Percentiles rank a stretch among this genome's conserved stretches.
phyloP scores from a whole-genome alignment of 2,329 filamentous ascomycete genomes.

The Ophiostoma novo-ulmi region DNA sequence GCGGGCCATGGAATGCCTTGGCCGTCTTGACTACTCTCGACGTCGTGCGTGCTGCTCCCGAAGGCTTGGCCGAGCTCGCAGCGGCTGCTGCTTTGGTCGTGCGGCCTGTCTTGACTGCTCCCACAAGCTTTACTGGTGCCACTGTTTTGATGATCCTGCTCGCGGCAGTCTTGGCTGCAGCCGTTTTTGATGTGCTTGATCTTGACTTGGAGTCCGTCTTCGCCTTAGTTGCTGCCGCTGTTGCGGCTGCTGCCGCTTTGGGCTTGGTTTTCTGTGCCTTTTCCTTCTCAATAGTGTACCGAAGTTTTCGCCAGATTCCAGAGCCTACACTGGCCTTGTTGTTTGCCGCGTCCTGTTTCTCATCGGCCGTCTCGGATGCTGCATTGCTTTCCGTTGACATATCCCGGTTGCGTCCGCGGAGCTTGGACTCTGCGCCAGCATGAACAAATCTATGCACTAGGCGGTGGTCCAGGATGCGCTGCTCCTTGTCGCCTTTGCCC shows the following conservation, averaged over 20 bases:
- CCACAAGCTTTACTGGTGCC: neutral
- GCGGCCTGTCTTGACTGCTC: neutral
- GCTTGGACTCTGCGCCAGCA: conserved; percentile 59
- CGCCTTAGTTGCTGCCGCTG: conserved; percentile 11
- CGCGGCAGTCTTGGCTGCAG: neutral
- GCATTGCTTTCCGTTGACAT: neutral
- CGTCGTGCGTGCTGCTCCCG: neutral
- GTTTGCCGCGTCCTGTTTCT: neutral
- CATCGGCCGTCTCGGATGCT: conserved; percentile 8
- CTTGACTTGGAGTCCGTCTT: neutral
- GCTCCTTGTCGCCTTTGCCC: conserved; percentile 66
- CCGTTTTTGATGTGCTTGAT: neutral
- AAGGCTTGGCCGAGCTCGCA: neutral
- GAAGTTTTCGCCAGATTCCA: conserved; percentile 28
- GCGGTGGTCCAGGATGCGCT: conserved; percentile 76
- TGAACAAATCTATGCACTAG: conserved; percentile 78
- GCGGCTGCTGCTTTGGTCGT: conserved; percentile 8
- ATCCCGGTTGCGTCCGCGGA: conserved; percentile 39
- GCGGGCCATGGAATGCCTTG: conserved; percentile 19
- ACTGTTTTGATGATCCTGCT: neutral
- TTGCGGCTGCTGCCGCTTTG: neutral
- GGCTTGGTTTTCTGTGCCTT: conserved; percentile 5
- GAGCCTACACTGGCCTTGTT: conserved; percentile 21
- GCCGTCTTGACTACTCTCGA: conserved; percentile 11
- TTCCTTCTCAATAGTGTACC: conserved; percentile 23